Conservation (phyloP, 805 yeast species). For the Kodamaea nitidulidarum region DNA sequence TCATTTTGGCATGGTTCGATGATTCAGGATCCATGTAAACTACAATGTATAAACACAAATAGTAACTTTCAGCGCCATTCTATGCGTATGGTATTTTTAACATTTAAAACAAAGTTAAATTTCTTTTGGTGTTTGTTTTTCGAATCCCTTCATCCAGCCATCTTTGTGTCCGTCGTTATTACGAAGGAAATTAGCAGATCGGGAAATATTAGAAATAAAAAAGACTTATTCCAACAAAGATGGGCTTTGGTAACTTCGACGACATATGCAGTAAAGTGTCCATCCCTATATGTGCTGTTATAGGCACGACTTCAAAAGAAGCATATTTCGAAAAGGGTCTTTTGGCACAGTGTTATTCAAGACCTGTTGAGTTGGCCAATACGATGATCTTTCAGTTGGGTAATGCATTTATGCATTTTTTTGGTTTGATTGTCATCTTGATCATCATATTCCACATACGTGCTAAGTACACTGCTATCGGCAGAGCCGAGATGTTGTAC, state of each 20-base stretch:
- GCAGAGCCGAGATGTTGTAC: conserved; percentile 78
- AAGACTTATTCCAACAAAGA: conserved; percentile 17
- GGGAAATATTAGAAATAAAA: conserved; percentile 1
- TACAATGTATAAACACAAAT: too few relatives aligned
- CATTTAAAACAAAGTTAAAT: background rate
- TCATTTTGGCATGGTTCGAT: too few relatives aligned
- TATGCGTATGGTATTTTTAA: too few relatives aligned
- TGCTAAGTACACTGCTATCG: conserved; percentile 90
- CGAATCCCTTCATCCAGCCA: conserved; percentile 1
- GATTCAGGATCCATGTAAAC: too few relatives aligned
- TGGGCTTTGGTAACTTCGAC: conserved; percentile 67
- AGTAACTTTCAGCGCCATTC: too few relatives aligned
- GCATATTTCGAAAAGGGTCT: conserved; percentile 50
- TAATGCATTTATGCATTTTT: conserved; percentile 79
- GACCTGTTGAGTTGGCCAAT: conserved; percentile 84
- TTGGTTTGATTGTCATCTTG: conserved; percentile 58
- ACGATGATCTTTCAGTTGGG: conserved; percentile 89
- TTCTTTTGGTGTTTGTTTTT: background rate
- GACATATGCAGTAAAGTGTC: conserved; percentile 63
- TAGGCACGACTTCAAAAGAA: conserved; percentile 42
- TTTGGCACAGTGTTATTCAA: conserved; percentile 74
- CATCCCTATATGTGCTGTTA: conserved; percentile 74
- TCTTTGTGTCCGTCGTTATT: background rate
- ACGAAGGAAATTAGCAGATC: conserved; percentile 1
- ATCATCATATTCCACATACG: conserved; percentile 75